Evolutionary conservation across 257 asterid genomes (phyloP).

Genomic region (Ilex asprella): DNA sequence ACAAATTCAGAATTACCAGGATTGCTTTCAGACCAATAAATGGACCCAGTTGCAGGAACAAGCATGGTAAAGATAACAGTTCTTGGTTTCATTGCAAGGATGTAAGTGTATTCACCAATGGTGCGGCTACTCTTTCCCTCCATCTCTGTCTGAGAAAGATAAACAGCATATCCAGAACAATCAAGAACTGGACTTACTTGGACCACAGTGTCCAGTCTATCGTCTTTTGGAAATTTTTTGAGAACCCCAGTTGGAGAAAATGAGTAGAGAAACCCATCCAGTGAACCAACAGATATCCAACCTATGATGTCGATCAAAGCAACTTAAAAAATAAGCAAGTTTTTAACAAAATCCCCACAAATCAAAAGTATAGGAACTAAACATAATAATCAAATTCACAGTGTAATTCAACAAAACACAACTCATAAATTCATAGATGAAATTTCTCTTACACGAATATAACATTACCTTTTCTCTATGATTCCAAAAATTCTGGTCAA

Average conservation of each 20-base stretch:
- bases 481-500: too few relatives aligned
- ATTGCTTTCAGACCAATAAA: conserved; percentile 52
- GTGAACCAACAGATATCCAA: conserved; percentile 87
- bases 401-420: too few relatives aligned
- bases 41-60: conserved; percentile 57
- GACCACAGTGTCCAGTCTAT: conserved; percentile 40
- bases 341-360: not conserved
- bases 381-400: too few relatives aligned
- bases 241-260: conserved; percentile 67
- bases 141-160: conserved; percentile 63
- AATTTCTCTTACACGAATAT: too few relatives aligned
- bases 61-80: conserved; percentile 42
- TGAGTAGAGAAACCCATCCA: conserved; percentile 84
- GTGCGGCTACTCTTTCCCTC: conserved; percentile 45
- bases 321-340: conserved; percentile 1
- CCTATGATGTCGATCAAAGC: conserved; percentile 41
- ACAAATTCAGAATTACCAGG: conserved; percentile 41
- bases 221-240: conserved; percentile 46
- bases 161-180: conserved; percentile 77
- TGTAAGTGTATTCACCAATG: conserved; percentile 47
- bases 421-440: too few relatives aligned
- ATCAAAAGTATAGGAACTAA: not conserved
- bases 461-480: too few relatives aligned
- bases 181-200: conserved; percentile 73
- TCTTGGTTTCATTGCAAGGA: conserved; percentile 72